phyloP scores from a whole-genome alignment of 768 basidiomycete species.

The Sarcodon aspratus region DNA sequence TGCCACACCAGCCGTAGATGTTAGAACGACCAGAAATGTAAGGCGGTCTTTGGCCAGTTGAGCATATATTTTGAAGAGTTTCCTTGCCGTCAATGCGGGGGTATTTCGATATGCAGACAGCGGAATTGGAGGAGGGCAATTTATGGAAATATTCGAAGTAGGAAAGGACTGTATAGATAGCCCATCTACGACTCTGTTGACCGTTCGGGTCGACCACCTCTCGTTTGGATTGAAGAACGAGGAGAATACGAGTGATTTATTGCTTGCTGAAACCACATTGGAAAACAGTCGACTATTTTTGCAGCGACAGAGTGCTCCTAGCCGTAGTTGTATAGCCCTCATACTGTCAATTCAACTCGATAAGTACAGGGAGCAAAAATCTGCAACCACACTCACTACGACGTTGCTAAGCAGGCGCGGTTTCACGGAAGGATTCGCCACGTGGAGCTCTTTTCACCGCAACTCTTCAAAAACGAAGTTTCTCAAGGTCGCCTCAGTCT shows the following conservation, averaged over 20 bases:
- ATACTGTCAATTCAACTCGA: too few species aligned
- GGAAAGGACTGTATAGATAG: conserved; percentile 4
- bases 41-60: conserved; percentile 82
- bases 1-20: conserved; percentile 87
- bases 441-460: too few species aligned
- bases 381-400: too few species aligned
- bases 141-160: too few species aligned
- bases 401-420: too few species aligned
- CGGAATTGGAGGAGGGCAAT: conserved; percentile 4
- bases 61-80: conserved; percentile 55
- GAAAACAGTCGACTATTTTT: conserved; percentile 7
- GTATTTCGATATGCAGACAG: conserved; percentile 11
- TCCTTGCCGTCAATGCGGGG: conserved; percentile 32
- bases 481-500: too few species aligned
- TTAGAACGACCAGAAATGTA: conserved; percentile 74
- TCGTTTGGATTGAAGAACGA: conserved; percentile 59
- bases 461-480: too few species aligned
- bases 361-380: too few species aligned
- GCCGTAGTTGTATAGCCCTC: not conserved
- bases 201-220: conserved; percentile 28
- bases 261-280: not conserved
- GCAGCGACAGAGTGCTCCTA: not conserved
- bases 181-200: conserved; percentile 4
- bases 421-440: too few species aligned
- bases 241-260: conserved; percentile 21